Base-by-base conservation (phyloP, 2,329 filamentous ascomycete species). In the Colletotrichum filicis region DNA sequence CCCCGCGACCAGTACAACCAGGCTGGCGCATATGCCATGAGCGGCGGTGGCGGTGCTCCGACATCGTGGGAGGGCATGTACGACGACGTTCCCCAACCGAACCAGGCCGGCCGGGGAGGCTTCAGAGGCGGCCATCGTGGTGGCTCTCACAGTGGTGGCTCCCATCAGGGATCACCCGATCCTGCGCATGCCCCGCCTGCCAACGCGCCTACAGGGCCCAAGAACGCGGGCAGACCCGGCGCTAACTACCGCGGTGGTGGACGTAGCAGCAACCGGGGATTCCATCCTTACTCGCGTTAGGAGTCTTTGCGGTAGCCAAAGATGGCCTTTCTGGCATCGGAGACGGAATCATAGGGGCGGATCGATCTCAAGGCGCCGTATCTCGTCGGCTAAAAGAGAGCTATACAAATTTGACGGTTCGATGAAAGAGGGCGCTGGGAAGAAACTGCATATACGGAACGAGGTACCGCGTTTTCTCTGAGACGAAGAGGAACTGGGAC, bases 61-160 rank as follows among this genome's bases (percentile, higher is more conserved):
- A 94, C 94, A 28, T 95, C 93, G 53, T 98, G 95, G 95, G 96
- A 98, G 82, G 96, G 96, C 79, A 98, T 98, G 95, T 98, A 98
- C 82, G 96, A 98, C 80, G 96, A 98, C 81, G 94, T 95, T 2
- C 95, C 95, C 19, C 94, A 96, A 80, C 94, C 94, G 76, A 86
- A 84, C 77, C 86, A 84, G 19, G 88, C 86, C 59, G 86, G 87
- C 63, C 84, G 80, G 79, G 80, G 80, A 78, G 82, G 80, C 52
- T 82, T 82, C 75, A 78, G 80, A 59, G 77, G 77, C 42, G 71
- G 71, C 7, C 75, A 80, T 42, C 77, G 77, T 42, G 77, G 78
- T 53, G 80, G 82, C 32, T 83, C 83, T 30, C 77, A 84, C 79
- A 83, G 83, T 76, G 82, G 83, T 78, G 83, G 82, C 71, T 84